Evolutionary conservation across 2,329 filamentous ascomycete genomes (phyloP).

Genomic region (Calonectria multiphialidica): DNA sequence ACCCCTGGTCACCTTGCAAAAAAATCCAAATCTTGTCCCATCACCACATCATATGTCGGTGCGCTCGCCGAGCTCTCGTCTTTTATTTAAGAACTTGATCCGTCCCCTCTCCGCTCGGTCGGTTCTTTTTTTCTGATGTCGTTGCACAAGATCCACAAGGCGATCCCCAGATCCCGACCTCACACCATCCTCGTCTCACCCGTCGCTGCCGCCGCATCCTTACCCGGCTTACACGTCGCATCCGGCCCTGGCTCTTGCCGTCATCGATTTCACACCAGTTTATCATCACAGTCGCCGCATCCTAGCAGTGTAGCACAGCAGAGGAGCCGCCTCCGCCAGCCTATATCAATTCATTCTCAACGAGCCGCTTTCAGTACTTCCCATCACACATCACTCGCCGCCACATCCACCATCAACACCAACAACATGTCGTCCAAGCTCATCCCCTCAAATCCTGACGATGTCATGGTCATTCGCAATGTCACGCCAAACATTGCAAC

Average conservation of each 20-base stretch:
- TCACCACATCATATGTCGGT: conserved; percentile 13
- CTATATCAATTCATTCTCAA: background rate
- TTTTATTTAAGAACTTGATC: conserved; percentile 9
- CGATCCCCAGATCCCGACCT: background rate
- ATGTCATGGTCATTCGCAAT: conserved; percentile 91
- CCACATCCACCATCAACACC: no score
- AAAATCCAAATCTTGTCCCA: background rate
- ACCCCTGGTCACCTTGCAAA: background rate
- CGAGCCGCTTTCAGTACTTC: conserved; percentile 25
- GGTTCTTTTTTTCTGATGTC: background rate
- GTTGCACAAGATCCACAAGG: background rate
- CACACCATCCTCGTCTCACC: background rate
- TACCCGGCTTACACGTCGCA: background rate
- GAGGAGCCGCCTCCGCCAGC: background rate
- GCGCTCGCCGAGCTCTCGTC: conserved; percentile 15
- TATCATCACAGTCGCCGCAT: background rate
- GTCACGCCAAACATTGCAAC: conserved; percentile 84
- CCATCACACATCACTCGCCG: conserved; percentile 34
- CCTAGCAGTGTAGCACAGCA: background rate
- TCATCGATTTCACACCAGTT: background rate
- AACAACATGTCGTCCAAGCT: conserved; percentile 77
- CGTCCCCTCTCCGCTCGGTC: background rate
- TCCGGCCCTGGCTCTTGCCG: background rate
- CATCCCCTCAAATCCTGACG: conserved; percentile 77
- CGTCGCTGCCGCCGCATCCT: background rate